Evolutionary conservation across 208 protist species (phyloP).

Genomic region (Trypanosoma platydactyli): DNA sequence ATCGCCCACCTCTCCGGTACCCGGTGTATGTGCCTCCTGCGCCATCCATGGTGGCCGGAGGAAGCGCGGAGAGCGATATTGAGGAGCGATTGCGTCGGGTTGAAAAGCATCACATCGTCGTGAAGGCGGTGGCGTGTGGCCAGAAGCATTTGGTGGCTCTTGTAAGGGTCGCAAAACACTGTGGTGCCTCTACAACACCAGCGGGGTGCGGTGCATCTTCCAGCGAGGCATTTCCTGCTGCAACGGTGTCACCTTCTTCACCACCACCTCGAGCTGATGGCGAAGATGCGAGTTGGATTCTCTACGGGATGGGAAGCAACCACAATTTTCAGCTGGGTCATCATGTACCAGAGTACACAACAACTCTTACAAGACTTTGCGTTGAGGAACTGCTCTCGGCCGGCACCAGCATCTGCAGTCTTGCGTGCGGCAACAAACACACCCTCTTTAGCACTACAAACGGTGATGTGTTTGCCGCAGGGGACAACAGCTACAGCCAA

Average conservation of each 20-base stretch:
- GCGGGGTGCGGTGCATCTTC: too few species aligned
- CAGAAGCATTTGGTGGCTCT: constrained; percentile 58
- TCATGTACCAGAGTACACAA: constrained; percentile 61
- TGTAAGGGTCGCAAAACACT: constrained; percentile 21
- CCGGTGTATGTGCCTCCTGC: constrained; percentile 72
- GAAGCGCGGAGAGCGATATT: neutral
- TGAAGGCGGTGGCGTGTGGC: constrained; percentile 48
- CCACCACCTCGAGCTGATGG: neutral
- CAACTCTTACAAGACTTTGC: constrained; percentile 50
- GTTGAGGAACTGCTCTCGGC: constrained; percentile 50
- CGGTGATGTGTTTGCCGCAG: constrained; percentile 69
- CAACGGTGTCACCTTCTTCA: neutral
- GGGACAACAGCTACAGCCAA: constrained; percentile 75
- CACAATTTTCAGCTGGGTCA: constrained; percentile 69
- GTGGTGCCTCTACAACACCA: neutral
- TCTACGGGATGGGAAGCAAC: constrained; percentile 82
- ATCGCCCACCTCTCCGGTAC: constrained; percentile 54
- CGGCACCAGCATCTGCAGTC: constrained; percentile 19
- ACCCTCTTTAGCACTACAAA: constrained; percentile 54
- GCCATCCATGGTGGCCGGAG: constrained; percentile 14
- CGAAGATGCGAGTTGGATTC: constrained; percentile 2
- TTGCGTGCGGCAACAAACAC: constrained; percentile 70
- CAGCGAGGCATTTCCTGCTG: neutral
- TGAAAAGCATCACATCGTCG: constrained; percentile 34
- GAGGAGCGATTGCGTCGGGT: constrained; percentile 4